Conservation (phyloP, 495 filamentous ascomycete genomes). For the Oidiodendron maius region DNA sequence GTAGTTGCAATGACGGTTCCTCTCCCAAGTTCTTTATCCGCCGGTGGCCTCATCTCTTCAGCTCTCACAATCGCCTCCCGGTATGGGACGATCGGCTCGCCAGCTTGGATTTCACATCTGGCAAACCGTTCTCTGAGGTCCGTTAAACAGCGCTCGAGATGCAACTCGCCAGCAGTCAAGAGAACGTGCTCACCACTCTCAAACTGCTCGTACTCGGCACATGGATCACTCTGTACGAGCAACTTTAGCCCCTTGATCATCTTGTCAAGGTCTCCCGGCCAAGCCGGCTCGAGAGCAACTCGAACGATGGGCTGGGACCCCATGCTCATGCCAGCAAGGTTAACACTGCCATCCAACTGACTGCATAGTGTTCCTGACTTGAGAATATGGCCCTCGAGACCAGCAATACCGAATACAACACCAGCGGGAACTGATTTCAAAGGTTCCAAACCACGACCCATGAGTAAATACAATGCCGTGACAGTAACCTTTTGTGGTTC, state of each 20-base stretch:
- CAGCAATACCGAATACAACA: conserved; percentile 92
- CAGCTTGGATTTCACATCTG: conserved; percentile 89
- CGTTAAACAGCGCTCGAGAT: conserved; percentile 89
- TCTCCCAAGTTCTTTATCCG: conserved; percentile 79
- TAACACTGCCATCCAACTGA: conserved; percentile 81
- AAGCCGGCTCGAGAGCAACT: conserved; percentile 85
- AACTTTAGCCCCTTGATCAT: conserved; percentile 86
- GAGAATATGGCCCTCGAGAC: conserved; percentile 82
- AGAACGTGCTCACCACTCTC: conserved; percentile 94
- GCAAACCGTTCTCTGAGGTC: conserved; percentile 93
- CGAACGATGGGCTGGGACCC: conserved; percentile 84
- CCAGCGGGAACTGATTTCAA: conserved; percentile 84
- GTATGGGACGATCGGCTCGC: conserved; percentile 92
- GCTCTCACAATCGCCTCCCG: conserved; percentile 84
- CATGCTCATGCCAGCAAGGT: conserved; percentile 80
- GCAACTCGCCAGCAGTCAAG: conserved; percentile 87
- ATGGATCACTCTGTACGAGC: conserved; percentile 92
- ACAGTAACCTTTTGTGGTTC: conserved; percentile 80
- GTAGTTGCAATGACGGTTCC: conserved; percentile 71
- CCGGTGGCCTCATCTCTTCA: conserved; percentile 85
- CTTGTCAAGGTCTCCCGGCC: conserved; percentile 82
- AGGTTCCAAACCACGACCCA: conserved; percentile 84
- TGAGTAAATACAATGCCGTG: conserved; percentile 87
- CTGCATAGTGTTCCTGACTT: conserved; percentile 95
- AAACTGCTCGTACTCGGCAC: conserved; percentile 90